Conservation (phyloP, 2,329 filamentous ascomycete species). For the Claviceps spartinae region DNA sequence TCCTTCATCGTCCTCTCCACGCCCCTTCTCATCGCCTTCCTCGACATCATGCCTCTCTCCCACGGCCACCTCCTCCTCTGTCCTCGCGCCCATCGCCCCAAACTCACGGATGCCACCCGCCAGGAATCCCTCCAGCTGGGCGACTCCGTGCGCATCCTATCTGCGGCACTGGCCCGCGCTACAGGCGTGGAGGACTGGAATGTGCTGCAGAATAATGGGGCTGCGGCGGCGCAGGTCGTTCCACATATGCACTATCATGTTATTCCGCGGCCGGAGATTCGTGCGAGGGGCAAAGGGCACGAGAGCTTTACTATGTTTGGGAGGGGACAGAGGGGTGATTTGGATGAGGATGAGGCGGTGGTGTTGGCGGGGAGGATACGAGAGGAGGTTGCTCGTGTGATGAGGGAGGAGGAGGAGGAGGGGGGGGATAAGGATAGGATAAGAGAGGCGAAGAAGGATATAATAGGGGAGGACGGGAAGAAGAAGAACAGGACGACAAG, state of each 20-base stretch:
- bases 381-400: slow-evolving; percentile 32
- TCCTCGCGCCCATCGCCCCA: slow-evolving; percentile 62
- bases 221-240: slow-evolving; percentile 80
- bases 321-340: slow-evolving; percentile 53
- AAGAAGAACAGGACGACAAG: background rate
- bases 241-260: slow-evolving; percentile 92
- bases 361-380: slow-evolving; percentile 43
- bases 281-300: slow-evolving; percentile 36
- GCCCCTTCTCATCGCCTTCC: slow-evolving; percentile 65
- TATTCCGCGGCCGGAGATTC: slow-evolving; percentile 66
- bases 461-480: background rate
- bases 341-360: slow-evolving; percentile 62
- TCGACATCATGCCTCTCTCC: slow-evolving; percentile 85
- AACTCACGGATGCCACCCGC: slow-evolving; percentile 56
- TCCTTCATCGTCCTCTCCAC: slow-evolving; percentile 65
- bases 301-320: slow-evolving; percentile 77
- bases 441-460: background rate
- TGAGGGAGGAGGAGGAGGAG: slow-evolving; percentile 26
- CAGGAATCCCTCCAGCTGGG: slow-evolving; percentile 55
- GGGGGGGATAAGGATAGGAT: slow-evolving; percentile 19
- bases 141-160: slow-evolving; percentile 55
- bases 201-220: slow-evolving; percentile 90
- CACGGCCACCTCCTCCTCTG: slow-evolving; percentile 73
- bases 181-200: slow-evolving; percentile 80
- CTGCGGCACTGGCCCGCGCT: slow-evolving; percentile 52